A percentile compares a stretch with the other conserved stretches of the same genome.
Evolutionary conservation across 306 rosid species (phyloP).

Genomic region (Trifolium pratense): DNA sequence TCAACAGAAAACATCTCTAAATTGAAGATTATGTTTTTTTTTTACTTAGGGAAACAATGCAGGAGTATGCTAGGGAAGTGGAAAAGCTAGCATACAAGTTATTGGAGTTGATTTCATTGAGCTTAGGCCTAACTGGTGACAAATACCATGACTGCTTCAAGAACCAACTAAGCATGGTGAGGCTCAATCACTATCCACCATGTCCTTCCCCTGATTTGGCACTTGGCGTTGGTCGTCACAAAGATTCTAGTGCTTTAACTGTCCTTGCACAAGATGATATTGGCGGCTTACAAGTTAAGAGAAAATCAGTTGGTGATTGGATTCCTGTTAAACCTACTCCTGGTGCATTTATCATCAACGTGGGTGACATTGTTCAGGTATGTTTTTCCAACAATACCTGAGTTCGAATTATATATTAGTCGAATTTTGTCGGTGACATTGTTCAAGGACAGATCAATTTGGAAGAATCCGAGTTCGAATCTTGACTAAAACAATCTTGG

Average conservation of each 20-base stretch:
- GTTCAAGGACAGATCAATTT: not conserved
- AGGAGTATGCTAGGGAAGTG: conserved; percentile 62
- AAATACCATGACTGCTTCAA: conserved; percentile 56
- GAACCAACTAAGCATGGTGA: conserved; percentile 61
- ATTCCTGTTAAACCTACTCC: conserved; percentile 65
- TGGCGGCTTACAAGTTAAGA: conserved; percentile 72
- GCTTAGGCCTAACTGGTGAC: conserved; percentile 63
- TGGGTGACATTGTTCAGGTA: conserved; percentile 81
- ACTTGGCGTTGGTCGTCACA: conserved; percentile 91
- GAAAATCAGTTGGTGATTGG: conserved; percentile 74
- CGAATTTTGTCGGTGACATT: too few species aligned
- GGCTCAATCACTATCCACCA: conserved; percentile 76
- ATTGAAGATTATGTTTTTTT: conserved; percentile 16
- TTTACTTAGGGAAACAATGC: conserved; percentile 56
- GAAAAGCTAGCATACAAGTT: conserved; percentile 73
- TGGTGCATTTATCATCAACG: conserved; percentile 69
- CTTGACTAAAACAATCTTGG: not conserved
- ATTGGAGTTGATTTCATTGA: conserved; percentile 55
- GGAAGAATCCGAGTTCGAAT: not conserved
- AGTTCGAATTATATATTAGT: too few species aligned
- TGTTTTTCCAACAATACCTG: not conserved
- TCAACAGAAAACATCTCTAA: not conserved
- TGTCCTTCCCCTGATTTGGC: conserved; percentile 77
- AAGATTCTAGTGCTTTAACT: conserved; percentile 72
- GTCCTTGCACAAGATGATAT: conserved; percentile 78